Conservation (phyloP, 2,329 filamentous ascomycete genomes). For the Zalaria obscura region DNA sequence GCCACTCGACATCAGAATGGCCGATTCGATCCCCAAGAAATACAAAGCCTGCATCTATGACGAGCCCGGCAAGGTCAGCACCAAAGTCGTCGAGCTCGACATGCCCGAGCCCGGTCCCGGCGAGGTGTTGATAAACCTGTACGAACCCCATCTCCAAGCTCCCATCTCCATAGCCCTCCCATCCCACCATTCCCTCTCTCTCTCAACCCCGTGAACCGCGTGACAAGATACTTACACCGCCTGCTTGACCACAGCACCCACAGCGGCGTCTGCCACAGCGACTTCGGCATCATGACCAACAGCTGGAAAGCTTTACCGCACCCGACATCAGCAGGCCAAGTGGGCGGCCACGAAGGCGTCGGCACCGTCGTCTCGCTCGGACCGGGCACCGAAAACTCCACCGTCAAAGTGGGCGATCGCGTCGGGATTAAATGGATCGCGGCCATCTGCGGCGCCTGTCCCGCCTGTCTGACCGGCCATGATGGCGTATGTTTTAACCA, state of each 20-base stretch:
- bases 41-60: conserved; percentile 53
- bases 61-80: conserved; percentile 49
- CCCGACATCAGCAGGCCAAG: conserved; percentile 45
- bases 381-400: conserved; percentile 40
- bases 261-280: conserved; percentile 51
- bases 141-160: conserved; percentile 9
- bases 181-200: neutral
- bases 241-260: conserved; percentile 1
- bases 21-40: conserved; percentile 29
- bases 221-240: neutral
- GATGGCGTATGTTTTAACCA: conserved; percentile 42
- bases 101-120: conserved; percentile 50
- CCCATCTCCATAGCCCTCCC: neutral
- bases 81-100: conserved; percentile 48
- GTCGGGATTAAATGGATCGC: conserved; percentile 59
- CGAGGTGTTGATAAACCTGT: conserved; percentile 50
- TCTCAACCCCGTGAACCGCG: conserved; percentile 4
- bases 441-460: conserved; percentile 40
- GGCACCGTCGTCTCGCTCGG: conserved; percentile 51
- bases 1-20: too few species aligned
- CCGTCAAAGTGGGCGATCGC: conserved; percentile 50
- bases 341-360: conserved; percentile 58
- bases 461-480: conserved; percentile 38
- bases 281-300: conserved; percentile 40
- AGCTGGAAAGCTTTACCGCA: conserved; percentile 41